Evolutionary conservation across 768 basidiomycete species (phyloP).

Genomic region (Hypholoma sublateritium): DNA sequence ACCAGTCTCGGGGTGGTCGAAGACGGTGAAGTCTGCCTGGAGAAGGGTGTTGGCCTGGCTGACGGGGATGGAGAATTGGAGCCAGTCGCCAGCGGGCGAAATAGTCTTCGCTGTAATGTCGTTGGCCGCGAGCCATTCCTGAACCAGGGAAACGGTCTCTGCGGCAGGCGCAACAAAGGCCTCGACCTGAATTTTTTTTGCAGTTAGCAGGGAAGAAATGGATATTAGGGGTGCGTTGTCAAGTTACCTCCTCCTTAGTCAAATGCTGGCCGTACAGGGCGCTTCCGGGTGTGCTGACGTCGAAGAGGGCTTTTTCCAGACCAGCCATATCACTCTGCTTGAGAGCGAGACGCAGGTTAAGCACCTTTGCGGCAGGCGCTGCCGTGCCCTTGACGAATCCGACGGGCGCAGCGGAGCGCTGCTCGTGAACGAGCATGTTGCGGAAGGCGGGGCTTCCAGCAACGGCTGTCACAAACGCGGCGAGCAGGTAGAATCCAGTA

Average conservation of each 20-base stretch:
- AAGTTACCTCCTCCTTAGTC: constrained; percentile 36
- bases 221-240: neutral
- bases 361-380: constrained; percentile 21
- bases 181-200: neutral
- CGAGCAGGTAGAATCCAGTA: constrained; percentile 9
- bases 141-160: constrained; percentile 34
- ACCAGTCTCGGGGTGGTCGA: constrained; percentile 32
- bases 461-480: constrained; percentile 8
- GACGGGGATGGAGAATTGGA: constrained; percentile 38
- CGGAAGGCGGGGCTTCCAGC: constrained; percentile 13
- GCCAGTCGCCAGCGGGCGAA: constrained; percentile 36
- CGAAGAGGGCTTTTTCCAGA: constrained; percentile 41
- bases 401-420: constrained; percentile 17
- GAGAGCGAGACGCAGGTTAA: constrained; percentile 46
- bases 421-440: constrained; percentile 22
- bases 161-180: constrained; percentile 31
- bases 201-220: too few species aligned
- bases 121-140: constrained; percentile 37
- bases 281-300: constrained; percentile 49
- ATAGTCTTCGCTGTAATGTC: constrained; percentile 29
- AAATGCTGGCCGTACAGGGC: constrained; percentile 48
- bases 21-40: constrained; percentile 45
- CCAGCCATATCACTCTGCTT: constrained; percentile 41
- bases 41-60: constrained; percentile 39
- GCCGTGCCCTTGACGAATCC: constrained; percentile 23